Evolutionary conservation across 371 early-diverging fungal genomes (phyloP), one percentile per base, ranked within the genome.

Genomic region (Mucor plumbeus): DNA sequence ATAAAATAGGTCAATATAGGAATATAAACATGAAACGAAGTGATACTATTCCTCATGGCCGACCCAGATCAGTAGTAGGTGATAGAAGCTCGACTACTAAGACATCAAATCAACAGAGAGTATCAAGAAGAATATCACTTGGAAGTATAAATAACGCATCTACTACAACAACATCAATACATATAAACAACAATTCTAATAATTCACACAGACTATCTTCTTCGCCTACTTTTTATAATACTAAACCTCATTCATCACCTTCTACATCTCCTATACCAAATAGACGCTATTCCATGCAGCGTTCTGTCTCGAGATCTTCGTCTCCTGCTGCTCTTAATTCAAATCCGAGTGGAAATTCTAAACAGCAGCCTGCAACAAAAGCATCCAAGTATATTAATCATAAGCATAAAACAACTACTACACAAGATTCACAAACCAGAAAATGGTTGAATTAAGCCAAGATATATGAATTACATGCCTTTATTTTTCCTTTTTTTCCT

Each of bases 261-360:
- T 26, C 63, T 0, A 59, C 70, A 11, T 65, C 70, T 26, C 70
- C 70, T 65, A 67, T 67, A 66, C 71, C 71, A 48, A 66, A 65
- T 62, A 62, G 65, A 65, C 61, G 70, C 36, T 59, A 47, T 44
- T 47, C 62, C 14, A 38, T 67, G 41, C 67, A 70, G 38, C 61
- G 63, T 14, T 55, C 65, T 26, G 57, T 56, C 17, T 66, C 68
- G 55, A 68, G 59, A 68, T 57, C 66, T 21, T 65, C 70, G 19
- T 31, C 61, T 47, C 26, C 50, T 19, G 55, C 47, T 19, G 10
- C 33, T 47, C 7, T 43, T 7, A 53, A 47, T 19, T 10, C 36
- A 26, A 40, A 33, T 14, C 6, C 38, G 1, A 47, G 38, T 50
- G 50, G 38, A 11, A 57, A n/a, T 41, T 55, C 69, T 11, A 56